Evolutionary conservation across 73 alveolate species (phyloP).

Genomic region (Tetrahymena elliotti): DNA sequence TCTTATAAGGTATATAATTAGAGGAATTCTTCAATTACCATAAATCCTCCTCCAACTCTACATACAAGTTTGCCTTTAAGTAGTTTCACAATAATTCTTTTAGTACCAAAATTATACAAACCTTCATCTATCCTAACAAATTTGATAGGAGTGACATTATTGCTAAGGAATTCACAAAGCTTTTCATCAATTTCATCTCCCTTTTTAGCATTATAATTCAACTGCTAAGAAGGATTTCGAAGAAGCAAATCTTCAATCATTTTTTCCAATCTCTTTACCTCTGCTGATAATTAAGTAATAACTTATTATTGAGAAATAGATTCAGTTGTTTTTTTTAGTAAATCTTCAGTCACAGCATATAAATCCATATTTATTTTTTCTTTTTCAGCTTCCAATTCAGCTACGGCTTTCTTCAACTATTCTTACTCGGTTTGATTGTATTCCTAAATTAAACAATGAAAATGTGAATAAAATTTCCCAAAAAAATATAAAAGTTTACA

Average conservation of each 20-base stretch:
- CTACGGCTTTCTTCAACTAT: background rate
- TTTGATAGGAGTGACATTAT: conserved; percentile 51
- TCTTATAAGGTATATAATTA: conserved; percentile 45
- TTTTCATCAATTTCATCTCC: conserved; percentile 53
- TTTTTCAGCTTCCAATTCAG: background rate
- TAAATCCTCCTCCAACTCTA: conserved; percentile 67
- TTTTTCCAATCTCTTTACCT: background rate
- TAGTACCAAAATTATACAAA: conserved; percentile 54
- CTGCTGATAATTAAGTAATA: background rate
- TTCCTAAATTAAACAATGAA: background rate
- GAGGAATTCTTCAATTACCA: conserved; percentile 54
- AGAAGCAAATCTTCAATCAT: background rate
- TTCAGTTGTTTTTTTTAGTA: background rate
- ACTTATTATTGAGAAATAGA: background rate
- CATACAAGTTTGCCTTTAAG: conserved; percentile 50
- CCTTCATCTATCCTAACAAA: conserved; percentile 53
- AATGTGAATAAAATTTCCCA: background rate
- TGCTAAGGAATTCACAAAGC: conserved; percentile 50
- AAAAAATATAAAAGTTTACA: background rate
- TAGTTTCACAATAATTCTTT: conserved; percentile 49
- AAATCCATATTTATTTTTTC: background rate
- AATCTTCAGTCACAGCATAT: background rate
- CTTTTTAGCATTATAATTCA: background rate
- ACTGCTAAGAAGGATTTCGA: background rate
- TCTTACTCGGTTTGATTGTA: background rate